phyloP scores from a whole-genome alignment of 176 grass and related monocot species.

The Oryza australiensis region DNA sequence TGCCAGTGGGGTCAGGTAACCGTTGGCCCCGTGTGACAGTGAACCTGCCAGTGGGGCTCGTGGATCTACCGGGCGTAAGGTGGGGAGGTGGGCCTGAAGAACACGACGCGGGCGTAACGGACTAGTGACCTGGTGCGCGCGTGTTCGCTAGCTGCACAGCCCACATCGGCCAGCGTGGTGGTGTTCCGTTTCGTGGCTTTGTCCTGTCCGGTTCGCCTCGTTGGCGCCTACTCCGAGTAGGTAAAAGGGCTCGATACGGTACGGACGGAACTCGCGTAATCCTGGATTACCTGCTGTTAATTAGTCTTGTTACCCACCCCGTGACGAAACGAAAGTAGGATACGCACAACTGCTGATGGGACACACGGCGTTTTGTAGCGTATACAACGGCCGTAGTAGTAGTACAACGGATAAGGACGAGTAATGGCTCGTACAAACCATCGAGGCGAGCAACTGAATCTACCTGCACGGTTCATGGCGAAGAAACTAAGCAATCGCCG shows the following conservation, averaged over 20 bases:
- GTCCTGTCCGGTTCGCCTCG: neutral
- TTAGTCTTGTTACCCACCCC: neutral
- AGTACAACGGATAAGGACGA: neutral
- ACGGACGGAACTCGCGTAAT: neutral
- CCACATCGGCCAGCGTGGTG: neutral
- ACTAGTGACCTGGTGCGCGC: neutral
- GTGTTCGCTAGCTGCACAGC: neutral
- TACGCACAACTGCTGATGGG: too few relatives aligned
- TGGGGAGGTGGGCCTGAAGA: neutral
- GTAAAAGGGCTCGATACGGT: neutral
- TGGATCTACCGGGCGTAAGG: neutral
- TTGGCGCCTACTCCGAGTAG: neutral
- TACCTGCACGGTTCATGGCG: neutral
- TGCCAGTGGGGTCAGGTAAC: neutral
- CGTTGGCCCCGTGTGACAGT: neutral
- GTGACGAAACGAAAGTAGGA: neutral
- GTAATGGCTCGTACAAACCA: neutral
- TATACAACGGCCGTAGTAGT: neutral
- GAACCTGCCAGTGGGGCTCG: neutral
- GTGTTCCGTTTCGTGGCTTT: neutral
- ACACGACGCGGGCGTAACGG: slow-evolving; percentile 31
- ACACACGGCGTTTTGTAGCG: neutral
- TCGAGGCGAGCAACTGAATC: neutral
- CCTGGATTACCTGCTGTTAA: slow-evolving; percentile 23
- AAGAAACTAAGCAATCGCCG: neutral